These are phyloP conservation scores for Exophiala spinifera DNA, from an alignment of 2,329 filamentous ascomycete genomes.

Conservation along the genomic window DNA sequence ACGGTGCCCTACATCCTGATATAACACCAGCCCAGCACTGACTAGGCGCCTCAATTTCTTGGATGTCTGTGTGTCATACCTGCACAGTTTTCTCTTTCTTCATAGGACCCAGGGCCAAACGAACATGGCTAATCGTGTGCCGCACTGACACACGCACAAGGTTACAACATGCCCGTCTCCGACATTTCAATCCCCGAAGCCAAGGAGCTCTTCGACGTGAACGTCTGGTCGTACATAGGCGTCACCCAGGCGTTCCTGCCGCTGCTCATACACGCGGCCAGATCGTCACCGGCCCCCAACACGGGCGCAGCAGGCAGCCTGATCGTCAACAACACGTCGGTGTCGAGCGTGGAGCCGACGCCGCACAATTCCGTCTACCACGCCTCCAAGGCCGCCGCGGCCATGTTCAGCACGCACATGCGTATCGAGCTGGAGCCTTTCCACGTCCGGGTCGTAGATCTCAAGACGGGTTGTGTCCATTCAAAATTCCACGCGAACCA, in stretches of 20 bases:
- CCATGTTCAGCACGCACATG: conserved; percentile 32
- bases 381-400: conserved; percentile 34
- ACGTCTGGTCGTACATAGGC: conserved; percentile 36
- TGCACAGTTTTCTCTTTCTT: no score
- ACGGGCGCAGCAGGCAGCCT: no score
- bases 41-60: no score
- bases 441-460: conserved; percentile 32
- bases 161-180: conserved; percentile 31
- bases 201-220: conserved; percentile 36
- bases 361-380: conserved; percentile 37
- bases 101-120: no score
- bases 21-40: no score
- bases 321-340: conserved; percentile 40
- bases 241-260: conserved; percentile 38
- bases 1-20: no score
- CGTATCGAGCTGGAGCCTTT: conserved; percentile 36
- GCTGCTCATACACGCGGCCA: conserved; percentile 24
- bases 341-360: conserved; percentile 31
- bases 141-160: conserved; percentile 4
- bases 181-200: conserved; percentile 34
- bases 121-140: no score
- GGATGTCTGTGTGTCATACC: no score
- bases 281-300: conserved; percentile 13
- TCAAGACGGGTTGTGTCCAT: conserved; percentile 29
- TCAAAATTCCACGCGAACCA: conserved; percentile 21